These are phyloP conservation scores for Bipolaris oryzae DNA, from an alignment of 2,329 filamentous ascomycete species.

Conservation along the genomic window DNA sequence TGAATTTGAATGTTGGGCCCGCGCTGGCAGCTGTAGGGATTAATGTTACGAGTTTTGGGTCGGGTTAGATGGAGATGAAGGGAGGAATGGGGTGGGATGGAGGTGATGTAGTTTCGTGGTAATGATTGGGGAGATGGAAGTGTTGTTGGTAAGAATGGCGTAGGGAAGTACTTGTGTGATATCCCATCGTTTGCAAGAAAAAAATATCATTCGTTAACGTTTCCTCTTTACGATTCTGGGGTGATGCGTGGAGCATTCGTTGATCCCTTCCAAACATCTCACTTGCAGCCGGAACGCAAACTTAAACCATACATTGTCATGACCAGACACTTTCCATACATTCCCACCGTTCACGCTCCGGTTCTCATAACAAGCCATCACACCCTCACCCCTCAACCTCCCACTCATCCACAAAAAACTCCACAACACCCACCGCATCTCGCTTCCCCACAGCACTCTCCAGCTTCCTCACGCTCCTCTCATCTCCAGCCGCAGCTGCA, in stretches of 20 bases:
- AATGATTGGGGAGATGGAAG: background rate
- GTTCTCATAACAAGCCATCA: background rate
- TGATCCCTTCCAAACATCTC: no score
- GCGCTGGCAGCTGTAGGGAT: slow-evolving; percentile 37
- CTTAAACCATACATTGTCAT: no score
- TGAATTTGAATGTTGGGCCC: slow-evolving; percentile 56
- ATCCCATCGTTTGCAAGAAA: background rate
- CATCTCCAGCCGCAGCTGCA: slow-evolving; percentile 24
- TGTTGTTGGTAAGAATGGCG: background rate
- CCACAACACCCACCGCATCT: slow-evolving; percentile 27
- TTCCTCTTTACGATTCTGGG: background rate
- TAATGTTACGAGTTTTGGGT: slow-evolving; percentile 26
- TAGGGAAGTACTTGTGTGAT: background rate
- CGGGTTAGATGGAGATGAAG: background rate
- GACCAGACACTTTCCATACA: no score
- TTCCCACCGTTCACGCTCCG: no score
- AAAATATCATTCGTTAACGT: background rate
- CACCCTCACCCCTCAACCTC: slow-evolving; percentile 24
- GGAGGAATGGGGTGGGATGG: background rate
- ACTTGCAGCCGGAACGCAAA: no score
- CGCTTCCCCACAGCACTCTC: slow-evolving; percentile 30
- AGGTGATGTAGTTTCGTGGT: background rate
- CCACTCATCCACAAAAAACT: slow-evolving; percentile 46
- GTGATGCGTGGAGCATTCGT: background rate
- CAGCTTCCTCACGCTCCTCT: slow-evolving; percentile 18